Evolutionary conservation across 148 eudicot genomes (phyloP).

Genomic region (Polygonum aviculare): DNA sequence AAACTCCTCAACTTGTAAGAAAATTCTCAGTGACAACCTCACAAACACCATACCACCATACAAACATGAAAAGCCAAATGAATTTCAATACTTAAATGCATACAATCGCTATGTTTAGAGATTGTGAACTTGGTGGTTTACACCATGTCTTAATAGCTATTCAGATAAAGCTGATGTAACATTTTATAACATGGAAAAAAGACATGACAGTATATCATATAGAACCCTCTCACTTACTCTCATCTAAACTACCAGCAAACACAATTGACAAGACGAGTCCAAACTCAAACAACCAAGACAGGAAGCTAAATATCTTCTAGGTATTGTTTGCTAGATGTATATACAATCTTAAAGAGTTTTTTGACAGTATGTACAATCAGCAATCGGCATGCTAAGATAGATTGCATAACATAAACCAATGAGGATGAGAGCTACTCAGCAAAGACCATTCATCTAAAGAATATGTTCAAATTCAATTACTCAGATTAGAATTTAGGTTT

Average conservation of each 20-base stretch:
- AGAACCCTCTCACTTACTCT: slow-evolving; percentile 78
- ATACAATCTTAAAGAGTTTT: neutral
- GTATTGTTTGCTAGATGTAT: neutral
- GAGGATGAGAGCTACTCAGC: neutral
- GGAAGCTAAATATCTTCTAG: neutral
- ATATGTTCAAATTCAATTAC: neutral
- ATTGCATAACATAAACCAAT: neutral
- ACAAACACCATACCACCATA: no score
- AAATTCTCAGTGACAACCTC: no score
- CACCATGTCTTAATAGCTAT: no score
- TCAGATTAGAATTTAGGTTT: neutral
- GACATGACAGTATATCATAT: slow-evolving; percentile 58
- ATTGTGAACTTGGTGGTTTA: no score
- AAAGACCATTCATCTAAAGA: neutral
- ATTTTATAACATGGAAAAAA: neutral
- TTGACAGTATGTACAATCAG: neutral
- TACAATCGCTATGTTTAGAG: no score
- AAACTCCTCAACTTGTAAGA: no score
- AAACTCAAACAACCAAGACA: neutral
- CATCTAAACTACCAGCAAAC: slow-evolving; percentile 72
- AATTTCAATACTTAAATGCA: no score
- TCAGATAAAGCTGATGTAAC: neutral
- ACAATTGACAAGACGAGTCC: neutral
- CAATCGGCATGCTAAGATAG: neutral
- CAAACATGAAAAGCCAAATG: no score